Evolutionary conservation across 257 asterid species (phyloP), one percentile per base, ranked within the genome.

Genomic region (Fraxinus anomala): DNA sequence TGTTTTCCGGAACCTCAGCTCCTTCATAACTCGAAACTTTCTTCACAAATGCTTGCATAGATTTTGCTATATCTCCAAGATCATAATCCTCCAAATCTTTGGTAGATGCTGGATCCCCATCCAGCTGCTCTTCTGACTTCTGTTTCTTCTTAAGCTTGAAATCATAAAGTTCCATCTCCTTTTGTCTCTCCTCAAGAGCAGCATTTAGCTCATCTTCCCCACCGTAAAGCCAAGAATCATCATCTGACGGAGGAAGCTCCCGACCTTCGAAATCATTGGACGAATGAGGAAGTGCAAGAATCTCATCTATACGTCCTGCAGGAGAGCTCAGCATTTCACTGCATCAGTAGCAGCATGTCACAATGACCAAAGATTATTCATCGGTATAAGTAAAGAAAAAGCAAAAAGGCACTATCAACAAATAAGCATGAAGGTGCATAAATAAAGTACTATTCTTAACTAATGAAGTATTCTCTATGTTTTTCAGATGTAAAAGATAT

Each of bases 171-270:
- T 95, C 97, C 97, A 90, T 85, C 92, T 93, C 99, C 85, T 87
- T 85, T 83, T 95, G 90, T 83, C 98, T 88, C 85, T 93, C 99
- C 88, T 88, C 86, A 71, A 95, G 97, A 81, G 85, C 94, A 63
- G 94, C 85, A 88, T 89, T 85, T 77, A 95, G 76, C 88, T 93
- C 98, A 85, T 93, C 96, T 74, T 91, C 97, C 49, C 92, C 98
- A 66, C 91, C 91, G 81, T 92, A 95, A 44, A 95, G 93, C 99
- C 97, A 95, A 0, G 99, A 89, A 81, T 95, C 99, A 86, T 92
- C 97, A 86, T 93, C 98, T 34, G 97, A 87, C 33, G 89, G 94
- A 70, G 96, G 96, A 78, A 93, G 91, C 77, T 89, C 92, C 80
- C 78, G 87, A 71, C 83, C 83, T 78, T 82, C 80, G 81, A 93